Base-by-base conservation (phyloP, 192 early-diverging fungal species). In the Phycomyces nitens region DNA sequence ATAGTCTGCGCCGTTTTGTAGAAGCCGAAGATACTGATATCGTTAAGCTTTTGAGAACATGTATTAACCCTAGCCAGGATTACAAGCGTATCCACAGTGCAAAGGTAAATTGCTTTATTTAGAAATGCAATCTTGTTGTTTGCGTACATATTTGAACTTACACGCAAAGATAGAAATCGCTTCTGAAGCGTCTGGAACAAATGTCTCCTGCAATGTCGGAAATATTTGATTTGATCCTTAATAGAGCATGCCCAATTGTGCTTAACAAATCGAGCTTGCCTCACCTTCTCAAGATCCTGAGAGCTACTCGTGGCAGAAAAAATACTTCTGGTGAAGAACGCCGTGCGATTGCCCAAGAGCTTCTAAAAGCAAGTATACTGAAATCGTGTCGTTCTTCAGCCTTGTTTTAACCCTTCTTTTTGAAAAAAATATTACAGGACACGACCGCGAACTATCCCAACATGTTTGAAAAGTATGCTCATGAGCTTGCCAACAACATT, bases 171-270 rank as follows among this genome's bases (percentile, higher is more conserved):
- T 78, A 91, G 80, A 88, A 80, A 72, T 89, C 92, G 53, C 68
- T 90, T 2, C 54, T 88, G 16, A 82, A 88, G 53, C 71, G 79
- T 9, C 74, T 96, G 10, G 86, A 89, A 21, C 73, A 79, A 21
- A 66, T 88, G n/a, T 64, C 85, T 0, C 74, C 86, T 16, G 75
- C 72, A 11, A 60, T 84, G 16, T 58, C 83, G 26, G 95, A 96
- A 44, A 84, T 88, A 1, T 92, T 94, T 22, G 73, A 80, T 1
- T 70, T 88, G 15, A 73, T 95, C 21, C 78, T 97, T 51, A 85
- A 91, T 27, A 80, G 90, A 9, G 85, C 92, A 12, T 84, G 86
- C 9, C 69, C 94, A 41, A 87, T 85, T 8, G 75, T 93, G 7
- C 69, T 95, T 54, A 89, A 94, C 64, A 87, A 84, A 49, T 83